These are phyloP conservation scores for Malus hybrid DNA, from an alignment of 331 rosid genomes.

Conservation along the genomic window DNA sequence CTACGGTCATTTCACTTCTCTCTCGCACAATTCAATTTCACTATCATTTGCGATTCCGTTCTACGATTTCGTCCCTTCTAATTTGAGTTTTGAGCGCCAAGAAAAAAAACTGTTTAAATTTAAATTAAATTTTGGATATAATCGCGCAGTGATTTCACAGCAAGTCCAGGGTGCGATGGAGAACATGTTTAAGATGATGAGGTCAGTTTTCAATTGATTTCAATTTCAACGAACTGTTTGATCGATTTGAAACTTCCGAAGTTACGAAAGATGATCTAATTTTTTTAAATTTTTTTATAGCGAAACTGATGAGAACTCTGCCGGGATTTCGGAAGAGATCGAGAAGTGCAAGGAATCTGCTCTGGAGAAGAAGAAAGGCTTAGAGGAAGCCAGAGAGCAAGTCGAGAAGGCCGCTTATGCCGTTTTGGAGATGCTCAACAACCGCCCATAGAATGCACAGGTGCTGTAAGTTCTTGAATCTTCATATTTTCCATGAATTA, in stretches of 20 bases:
- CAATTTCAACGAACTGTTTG: background rate
- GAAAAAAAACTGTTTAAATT: background rate
- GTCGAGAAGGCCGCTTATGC: constrained; percentile 77
- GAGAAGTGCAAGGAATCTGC: constrained; percentile 60
- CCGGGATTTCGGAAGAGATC: constrained; percentile 46
- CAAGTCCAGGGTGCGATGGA: constrained; percentile 66
- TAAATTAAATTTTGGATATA: background rate
- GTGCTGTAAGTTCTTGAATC: constrained; percentile 17
- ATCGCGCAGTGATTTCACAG: constrained; percentile 46
- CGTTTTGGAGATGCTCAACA: constrained; percentile 60
- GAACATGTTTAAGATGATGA: constrained; percentile 69
- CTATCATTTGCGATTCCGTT: background rate
- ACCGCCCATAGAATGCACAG: constrained; percentile 34
- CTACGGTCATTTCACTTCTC: constrained; percentile 35
- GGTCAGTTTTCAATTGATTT: constrained; percentile 32
- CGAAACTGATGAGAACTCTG: constrained; percentile 60
- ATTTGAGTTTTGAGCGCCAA: background rate
- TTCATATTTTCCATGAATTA: background rate
- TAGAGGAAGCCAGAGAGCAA: constrained; percentile 68
- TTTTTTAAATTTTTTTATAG: constrained; percentile 5
- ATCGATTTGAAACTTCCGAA: background rate
- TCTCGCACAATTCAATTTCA: background rate
- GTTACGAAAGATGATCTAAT: background rate
- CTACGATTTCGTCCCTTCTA: background rate
- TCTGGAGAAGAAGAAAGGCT: constrained; percentile 50